These are phyloP conservation scores for Geum urbanum DNA, from an alignment of 306 rosid genomes.

Conservation along the genomic window DNA sequence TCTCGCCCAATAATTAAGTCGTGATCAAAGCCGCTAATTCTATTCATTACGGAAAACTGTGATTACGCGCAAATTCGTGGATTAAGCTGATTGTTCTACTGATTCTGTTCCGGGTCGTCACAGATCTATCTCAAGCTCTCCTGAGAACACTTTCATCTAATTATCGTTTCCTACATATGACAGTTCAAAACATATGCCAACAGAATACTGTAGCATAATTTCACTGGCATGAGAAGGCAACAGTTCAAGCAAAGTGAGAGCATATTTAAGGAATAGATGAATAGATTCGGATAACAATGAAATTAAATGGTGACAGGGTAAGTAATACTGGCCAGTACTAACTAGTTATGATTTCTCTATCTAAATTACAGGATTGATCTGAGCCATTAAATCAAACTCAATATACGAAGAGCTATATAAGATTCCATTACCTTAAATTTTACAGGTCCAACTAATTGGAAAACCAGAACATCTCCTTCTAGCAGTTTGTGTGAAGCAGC, in stretches of 20 bases:
- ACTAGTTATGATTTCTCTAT: no score
- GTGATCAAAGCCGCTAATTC: no score
- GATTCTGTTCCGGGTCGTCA: no score
- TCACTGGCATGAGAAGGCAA: background rate
- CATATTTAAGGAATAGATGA: no score
- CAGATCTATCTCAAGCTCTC: background rate
- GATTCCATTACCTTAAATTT: conserved; percentile 65
- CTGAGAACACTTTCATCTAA: background rate
- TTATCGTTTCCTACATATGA: background rate
- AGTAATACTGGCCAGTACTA: no score
- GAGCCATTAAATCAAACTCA: background rate
- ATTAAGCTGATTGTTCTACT: no score
- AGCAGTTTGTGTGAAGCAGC: conserved; percentile 70
- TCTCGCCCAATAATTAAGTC: no score
- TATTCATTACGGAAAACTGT: no score
- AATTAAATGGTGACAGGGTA: no score
- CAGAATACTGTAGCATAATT: background rate
- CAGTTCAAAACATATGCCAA: background rate
- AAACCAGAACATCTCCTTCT: conserved; percentile 82
- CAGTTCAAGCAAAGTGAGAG: background rate
- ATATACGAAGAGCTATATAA: background rate
- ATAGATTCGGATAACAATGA: no score
- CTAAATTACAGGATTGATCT: background rate
- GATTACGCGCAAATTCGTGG: no score
- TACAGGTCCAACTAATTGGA: conserved; percentile 76